These are phyloP conservation scores for Penicillium diatomitis DNA, from an alignment of 495 filamentous ascomycete species.

Conservation along the genomic window DNA sequence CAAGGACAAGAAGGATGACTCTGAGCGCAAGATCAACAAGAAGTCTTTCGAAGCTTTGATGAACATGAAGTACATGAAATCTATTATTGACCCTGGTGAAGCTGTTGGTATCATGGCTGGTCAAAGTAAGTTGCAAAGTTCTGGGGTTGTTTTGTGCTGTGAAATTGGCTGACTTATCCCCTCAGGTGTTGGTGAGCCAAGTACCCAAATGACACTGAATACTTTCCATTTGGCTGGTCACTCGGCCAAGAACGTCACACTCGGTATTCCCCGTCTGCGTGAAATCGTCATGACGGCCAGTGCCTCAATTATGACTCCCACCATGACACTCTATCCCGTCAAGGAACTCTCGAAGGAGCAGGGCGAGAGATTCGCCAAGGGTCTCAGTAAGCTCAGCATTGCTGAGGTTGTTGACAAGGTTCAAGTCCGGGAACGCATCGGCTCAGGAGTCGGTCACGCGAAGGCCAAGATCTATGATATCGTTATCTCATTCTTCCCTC, in stretches of 20 bases:
- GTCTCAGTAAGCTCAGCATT: slow-evolving; percentile 79
- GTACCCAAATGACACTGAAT: slow-evolving; percentile 99
- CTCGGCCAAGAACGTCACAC: slow-evolving; percentile 95
- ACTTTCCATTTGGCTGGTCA: slow-evolving; percentile 99
- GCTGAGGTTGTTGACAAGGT: slow-evolving; percentile 80
- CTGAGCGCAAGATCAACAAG: slow-evolving; percentile 48
- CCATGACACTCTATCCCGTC: slow-evolving; percentile 79
- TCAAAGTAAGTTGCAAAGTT: slow-evolving; percentile 47
- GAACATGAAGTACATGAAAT: slow-evolving; percentile 86
- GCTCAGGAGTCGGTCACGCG: slow-evolving; percentile 50
- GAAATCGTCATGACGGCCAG: slow-evolving; percentile 99
- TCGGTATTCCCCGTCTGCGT: slow-evolving; percentile 92
- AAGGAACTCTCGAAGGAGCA: slow-evolving; percentile 60
- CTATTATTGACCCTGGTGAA: slow-evolving; percentile 90
- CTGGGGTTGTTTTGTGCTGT: background rate
- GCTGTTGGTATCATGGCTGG: slow-evolving; percentile 96
- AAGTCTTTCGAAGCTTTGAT: slow-evolving; percentile 75
- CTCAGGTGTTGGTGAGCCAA: slow-evolving; percentile 62
- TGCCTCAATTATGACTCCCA: slow-evolving; percentile 74
- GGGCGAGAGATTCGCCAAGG: slow-evolving; percentile 78
- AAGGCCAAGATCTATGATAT: slow-evolving; percentile 81
- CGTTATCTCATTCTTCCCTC: slow-evolving; percentile 72
- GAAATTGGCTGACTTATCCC: background rate
- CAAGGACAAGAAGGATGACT: slow-evolving; percentile 62
- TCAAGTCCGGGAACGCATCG: slow-evolving; percentile 66